Percentiles rank a stretch among this genome's conserved stretches.
phyloP scores from a whole-genome alignment of 75 land plant species.

The Picea sitchensis region DNA sequence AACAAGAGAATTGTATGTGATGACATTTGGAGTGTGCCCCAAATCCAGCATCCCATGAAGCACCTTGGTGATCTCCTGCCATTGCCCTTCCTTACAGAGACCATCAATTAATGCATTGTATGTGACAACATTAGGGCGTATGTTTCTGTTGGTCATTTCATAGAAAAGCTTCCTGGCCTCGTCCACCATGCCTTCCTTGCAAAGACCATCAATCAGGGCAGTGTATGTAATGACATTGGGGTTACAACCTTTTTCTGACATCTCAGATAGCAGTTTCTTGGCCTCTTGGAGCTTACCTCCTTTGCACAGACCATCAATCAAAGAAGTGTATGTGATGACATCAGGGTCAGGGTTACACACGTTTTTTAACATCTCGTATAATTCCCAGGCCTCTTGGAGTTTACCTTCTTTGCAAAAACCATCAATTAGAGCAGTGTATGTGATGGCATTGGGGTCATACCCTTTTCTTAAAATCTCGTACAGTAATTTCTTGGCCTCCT shows the following conservation, averaged over 20 bases:
- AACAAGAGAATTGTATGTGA: slow-evolving; percentile 5
- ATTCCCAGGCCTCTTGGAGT: neutral
- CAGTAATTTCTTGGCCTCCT: neutral
- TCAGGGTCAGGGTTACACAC: slow-evolving; percentile 22
- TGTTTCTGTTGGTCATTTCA: slow-evolving; percentile 4
- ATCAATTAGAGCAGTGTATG: neutral
- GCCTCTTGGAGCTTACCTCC: slow-evolving; percentile 12
- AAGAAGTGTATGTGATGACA: slow-evolving; percentile 17
- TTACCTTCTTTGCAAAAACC: neutral
- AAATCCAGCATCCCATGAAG: slow-evolving; percentile 9
- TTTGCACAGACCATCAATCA: slow-evolving; percentile 18
- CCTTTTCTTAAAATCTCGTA: neutral
- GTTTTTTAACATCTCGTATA: slow-evolving; percentile 13
- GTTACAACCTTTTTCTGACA: slow-evolving; percentile 15
- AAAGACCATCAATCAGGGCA: slow-evolving; percentile 15
- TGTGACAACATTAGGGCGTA: slow-evolving; percentile 12
- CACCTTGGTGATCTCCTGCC: slow-evolving; percentile 5
- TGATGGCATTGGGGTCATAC: neutral
- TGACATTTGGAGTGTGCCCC: slow-evolving; percentile 11
- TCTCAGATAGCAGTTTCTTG: slow-evolving; percentile 10
- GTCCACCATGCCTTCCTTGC: slow-evolving; percentile 8
- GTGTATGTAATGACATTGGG: slow-evolving; percentile 24
- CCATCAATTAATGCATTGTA: slow-evolving; percentile 21
- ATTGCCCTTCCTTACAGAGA: slow-evolving; percentile 10
- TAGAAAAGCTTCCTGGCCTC: slow-evolving; percentile 12